Conservation (phyloP, 2,329 filamentous ascomycete species). For the Cladosporium colombiae region DNA sequence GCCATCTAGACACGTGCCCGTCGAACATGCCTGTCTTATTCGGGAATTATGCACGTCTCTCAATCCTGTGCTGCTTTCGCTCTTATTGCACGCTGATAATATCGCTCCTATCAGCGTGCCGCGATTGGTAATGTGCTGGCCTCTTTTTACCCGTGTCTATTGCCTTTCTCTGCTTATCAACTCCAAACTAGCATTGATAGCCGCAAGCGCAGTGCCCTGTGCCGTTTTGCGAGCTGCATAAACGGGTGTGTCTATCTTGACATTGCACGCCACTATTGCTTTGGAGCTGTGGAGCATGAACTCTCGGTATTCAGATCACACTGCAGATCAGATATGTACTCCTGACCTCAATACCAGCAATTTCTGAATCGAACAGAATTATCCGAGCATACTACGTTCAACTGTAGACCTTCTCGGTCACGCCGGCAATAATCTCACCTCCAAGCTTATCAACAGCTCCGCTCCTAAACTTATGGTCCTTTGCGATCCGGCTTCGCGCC, state of each 20-base stretch:
- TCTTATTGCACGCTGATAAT: background rate
- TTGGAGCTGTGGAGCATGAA: background rate
- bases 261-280: background rate
- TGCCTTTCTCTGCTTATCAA: background rate
- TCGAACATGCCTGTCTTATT: background rate
- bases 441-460: background rate
- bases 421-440: constrained; percentile 4
- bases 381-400: background rate
- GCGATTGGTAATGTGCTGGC: background rate
- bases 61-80: background rate
- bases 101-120: background rate
- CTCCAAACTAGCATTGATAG: background rate
- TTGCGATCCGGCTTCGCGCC: constrained; percentile 4
- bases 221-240: background rate
- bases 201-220: background rate
- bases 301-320: background rate
- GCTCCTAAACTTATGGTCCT: constrained; percentile 3
- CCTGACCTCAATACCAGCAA: background rate
- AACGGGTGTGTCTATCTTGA: background rate
- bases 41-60: background rate
- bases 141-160: background rate
- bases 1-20: background rate
- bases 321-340: background rate
- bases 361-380: background rate
- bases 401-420: background rate